Evolutionary conservation across 192 early-diverging fungal species (phyloP).

Genomic region (Linnemannia schmuckeri): DNA sequence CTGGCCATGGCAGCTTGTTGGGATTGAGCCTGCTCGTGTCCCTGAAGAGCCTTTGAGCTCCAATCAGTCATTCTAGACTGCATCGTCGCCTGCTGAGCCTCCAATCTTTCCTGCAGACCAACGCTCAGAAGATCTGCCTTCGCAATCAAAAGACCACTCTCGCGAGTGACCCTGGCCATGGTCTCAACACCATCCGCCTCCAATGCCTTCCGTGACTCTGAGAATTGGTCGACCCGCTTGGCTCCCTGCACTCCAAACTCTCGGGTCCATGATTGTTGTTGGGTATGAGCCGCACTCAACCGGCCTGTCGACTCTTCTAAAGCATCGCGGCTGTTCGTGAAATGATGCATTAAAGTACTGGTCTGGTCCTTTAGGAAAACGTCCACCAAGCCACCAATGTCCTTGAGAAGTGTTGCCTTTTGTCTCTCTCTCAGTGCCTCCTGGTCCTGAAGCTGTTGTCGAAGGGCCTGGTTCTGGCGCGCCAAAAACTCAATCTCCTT

Average conservation of each 20-base stretch:
- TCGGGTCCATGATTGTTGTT: slow-evolving; percentile 27
- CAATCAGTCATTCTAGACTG: slow-evolving; percentile 18
- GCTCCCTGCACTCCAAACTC: slow-evolving; percentile 16
- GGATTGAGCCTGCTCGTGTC: slow-evolving; percentile 16
- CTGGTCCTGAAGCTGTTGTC: slow-evolving; percentile 27
- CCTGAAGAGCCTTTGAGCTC: slow-evolving; percentile 7
- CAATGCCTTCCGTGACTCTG: slow-evolving; percentile 8
- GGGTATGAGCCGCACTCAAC: slow-evolving; percentile 11
- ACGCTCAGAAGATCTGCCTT: not conserved
- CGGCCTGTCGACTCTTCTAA: slow-evolving; percentile 16
- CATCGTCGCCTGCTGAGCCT: slow-evolving; percentile 17
- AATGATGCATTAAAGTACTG: slow-evolving; percentile 26
- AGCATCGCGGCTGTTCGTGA: slow-evolving; percentile 6
- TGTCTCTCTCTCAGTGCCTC: slow-evolving; percentile 9
- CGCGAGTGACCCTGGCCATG: not conserved
- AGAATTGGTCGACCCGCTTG: slow-evolving; percentile 13
- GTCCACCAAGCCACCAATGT: slow-evolving; percentile 37
- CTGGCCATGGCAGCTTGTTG: slow-evolving; percentile 10
- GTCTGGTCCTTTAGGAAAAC: slow-evolving; percentile 31
- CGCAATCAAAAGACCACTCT: not conserved
- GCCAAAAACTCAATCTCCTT: slow-evolving; percentile 30
- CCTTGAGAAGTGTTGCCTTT: slow-evolving; percentile 13
- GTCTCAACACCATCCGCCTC: not conserved
- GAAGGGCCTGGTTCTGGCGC: slow-evolving; percentile 30
- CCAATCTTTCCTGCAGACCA: slow-evolving; percentile 6